Percentiles rank a stretch among this genome's conserved stretches.
phyloP scores from a whole-genome alignment of 108 stramenopile genomes.

The Cyclostephanos invisitatus region DNA sequence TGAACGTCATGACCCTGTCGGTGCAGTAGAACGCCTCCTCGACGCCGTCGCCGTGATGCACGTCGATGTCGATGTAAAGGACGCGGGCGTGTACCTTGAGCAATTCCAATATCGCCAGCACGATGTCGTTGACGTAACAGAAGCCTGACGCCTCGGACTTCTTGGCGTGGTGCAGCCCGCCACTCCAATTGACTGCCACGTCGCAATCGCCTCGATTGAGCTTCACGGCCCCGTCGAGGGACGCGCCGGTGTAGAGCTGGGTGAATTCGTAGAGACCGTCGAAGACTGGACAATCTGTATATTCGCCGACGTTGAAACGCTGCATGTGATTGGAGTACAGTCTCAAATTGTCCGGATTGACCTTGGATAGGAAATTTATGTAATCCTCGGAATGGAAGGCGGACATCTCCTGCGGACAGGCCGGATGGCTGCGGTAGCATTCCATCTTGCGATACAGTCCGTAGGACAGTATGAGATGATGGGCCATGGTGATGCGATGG shows the following conservation, averaged over 20 bases:
- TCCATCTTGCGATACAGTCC: slow-evolving; percentile 98
- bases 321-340: slow-evolving; percentile 74
- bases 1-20: slow-evolving; percentile 99
- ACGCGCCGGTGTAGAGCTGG: slow-evolving; percentile 93
- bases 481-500: slow-evolving; percentile 96
- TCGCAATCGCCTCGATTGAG: slow-evolving; percentile 93
- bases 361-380: slow-evolving; percentile 88
- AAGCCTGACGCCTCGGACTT: slow-evolving; percentile 96
- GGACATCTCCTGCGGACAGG: slow-evolving; percentile 89
- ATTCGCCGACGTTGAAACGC: slow-evolving; percentile 95
- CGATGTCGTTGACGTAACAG: slow-evolving; percentile 99
- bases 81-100: slow-evolving; percentile 98
- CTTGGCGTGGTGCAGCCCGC: slow-evolving; percentile 99
- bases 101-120: slow-evolving; percentile 98
- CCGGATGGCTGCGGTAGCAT: slow-evolving; percentile 95
- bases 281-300: slow-evolving; percentile 99
- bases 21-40: slow-evolving; percentile 99
- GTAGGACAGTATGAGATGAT: slow-evolving; percentile 95
- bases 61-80: slow-evolving; percentile 99
- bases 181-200: slow-evolving; percentile 98
- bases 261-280: slow-evolving; percentile 98
- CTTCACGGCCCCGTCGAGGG: slow-evolving; percentile 95
- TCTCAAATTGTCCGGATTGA: slow-evolving; percentile 92
- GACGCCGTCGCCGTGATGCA: slow-evolving; percentile 99
- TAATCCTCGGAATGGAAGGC: slow-evolving; percentile 97